A percentile compares a stretch with the other conserved stretches of the same genome.
phyloP scores from a whole-genome alignment of 805 yeast species.

The Schizosaccharomyces osmophilus region DNA sequence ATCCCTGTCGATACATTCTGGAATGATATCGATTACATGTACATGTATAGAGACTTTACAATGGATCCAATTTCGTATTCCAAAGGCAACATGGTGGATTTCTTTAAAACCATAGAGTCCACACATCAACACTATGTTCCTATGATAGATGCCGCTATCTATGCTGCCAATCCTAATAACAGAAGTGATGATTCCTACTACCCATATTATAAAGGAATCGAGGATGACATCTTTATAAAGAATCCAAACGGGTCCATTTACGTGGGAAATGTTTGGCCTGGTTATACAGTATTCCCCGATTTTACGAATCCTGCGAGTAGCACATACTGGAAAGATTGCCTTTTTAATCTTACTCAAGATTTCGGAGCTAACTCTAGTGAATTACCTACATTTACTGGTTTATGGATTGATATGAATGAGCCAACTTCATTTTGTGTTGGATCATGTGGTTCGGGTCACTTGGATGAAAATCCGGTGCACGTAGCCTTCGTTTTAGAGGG shows the following conservation, averaged over 20 bases:
- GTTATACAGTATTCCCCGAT: conserved; percentile 15
- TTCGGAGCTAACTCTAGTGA: neutral
- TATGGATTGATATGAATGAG: conserved; percentile 65
- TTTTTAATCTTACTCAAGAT: conserved; percentile 9
- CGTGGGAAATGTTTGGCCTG: conserved; percentile 16
- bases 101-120: conserved; percentile 37
- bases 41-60: conserved; percentile 49
- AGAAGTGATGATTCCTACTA: conserved; percentile 2
- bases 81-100: conserved; percentile 31
- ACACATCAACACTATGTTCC: conserved; percentile 13
- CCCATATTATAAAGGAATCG: conserved; percentile 2
- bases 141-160: conserved; percentile 5
- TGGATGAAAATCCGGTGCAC: neutral
- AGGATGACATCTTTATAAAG: conserved; percentile 3
- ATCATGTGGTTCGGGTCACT: conserved; percentile 10
- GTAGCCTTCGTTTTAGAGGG: neutral
- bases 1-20: conserved; percentile 63
- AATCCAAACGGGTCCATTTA: conserved; percentile 11
- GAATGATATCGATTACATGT: conserved; percentile 66
- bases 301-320: conserved; percentile 10
- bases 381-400: conserved; percentile 5
- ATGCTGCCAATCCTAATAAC: conserved; percentile 2
- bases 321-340: conserved; percentile 10
- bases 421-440: conserved; percentile 16
- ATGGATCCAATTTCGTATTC: conserved; percentile 47